Conservation (phyloP, 2,329 filamentous ascomycete species). For the Aspergillus sp. region DNA sequence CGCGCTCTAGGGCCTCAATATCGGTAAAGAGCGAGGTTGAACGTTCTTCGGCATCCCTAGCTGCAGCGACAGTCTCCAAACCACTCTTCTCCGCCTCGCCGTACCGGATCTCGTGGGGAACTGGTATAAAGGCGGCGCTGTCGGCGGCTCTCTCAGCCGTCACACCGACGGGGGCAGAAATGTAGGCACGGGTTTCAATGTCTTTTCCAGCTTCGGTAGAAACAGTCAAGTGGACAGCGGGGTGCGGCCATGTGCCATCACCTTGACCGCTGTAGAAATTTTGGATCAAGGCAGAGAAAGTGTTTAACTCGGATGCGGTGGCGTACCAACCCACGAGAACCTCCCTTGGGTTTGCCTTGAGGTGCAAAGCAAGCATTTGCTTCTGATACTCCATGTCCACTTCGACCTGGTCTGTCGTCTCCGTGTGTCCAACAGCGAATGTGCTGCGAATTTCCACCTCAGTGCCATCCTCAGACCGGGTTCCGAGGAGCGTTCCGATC, state of each 20-base stretch:
- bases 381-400: slow-evolving; percentile 99
- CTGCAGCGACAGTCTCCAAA: slow-evolving; percentile 79
- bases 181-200: slow-evolving; percentile 90
- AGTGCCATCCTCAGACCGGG: slow-evolving; percentile 91
- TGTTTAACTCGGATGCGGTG: slow-evolving; percentile 94
- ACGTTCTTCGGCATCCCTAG: slow-evolving; percentile 75
- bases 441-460: slow-evolving; percentile 94
- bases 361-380: slow-evolving; percentile 93
- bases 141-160: slow-evolving; percentile 93
- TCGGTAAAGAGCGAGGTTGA: slow-evolving; percentile 75
- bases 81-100: slow-evolving; percentile 74
- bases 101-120: slow-evolving; percentile 92
- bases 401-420: slow-evolving; percentile 97
- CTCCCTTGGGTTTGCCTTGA: slow-evolving; percentile 92
- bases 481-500: slow-evolving; percentile 92
- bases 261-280: slow-evolving; percentile 99
- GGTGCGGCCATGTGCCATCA: slow-evolving; percentile 94
- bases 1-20: slow-evolving; percentile 82
- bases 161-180: slow-evolving; percentile 90
- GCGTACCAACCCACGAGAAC: slow-evolving; percentile 98
- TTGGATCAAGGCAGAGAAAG: slow-evolving; percentile 96
- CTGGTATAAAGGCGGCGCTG: slow-evolving; percentile 95
- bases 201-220: slow-evolving; percentile 85
- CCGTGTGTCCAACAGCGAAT: slow-evolving; percentile 97
- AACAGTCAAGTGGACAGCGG: slow-evolving; percentile 95